Base-by-base conservation (phyloP, 208 protist genomes). In the Leishmania tropica region DNA sequence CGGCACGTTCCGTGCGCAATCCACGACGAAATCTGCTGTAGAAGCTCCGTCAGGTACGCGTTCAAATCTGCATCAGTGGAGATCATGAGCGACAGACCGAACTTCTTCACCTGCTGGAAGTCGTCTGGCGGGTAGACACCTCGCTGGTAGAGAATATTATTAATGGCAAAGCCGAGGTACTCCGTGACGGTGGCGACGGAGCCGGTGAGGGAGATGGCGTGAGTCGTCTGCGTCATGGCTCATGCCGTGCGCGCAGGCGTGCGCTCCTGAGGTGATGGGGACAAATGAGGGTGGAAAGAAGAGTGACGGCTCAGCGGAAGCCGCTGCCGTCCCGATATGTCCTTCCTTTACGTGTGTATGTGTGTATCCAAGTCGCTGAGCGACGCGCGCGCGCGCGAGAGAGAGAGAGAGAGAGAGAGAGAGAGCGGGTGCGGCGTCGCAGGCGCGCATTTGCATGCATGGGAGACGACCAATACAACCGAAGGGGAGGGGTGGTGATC, bases 101-200 rank as follows among this genome's bases (percentile, higher is more conserved):
- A 99, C 88, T 99, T 99, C 40, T 87, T 94, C 58, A 99, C 93
- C 58, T 88, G 80, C 24, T 91, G 83, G 83, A 99, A 99, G 56
- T 83, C 85, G n/a, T 99, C 98, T 3, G 97, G 88, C 31, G 99
- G 98, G 92, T 99, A 99, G 72, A 99, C 95, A 24, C 98, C 99
- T 31, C 99, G 97, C 86, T 99, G 98, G 87, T 98, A 99, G 72
- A 99, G 90, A 83, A 99, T 97, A 74, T 72, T 92, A 85, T 99
- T 99, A 54, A 99, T 94, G 21, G 93, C 90, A 77, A 98, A 99
- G 37, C 92, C 95, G 87, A 99, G 99, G 84, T 99, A 99, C 89
- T 99, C 99, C 8, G 98, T 98, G 60, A 99, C 98, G 45, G 98
- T 99, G n/a, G 97, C 92, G 5, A 98, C 93, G 24, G 98, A 99